phyloP scores from a whole-genome alignment of 2,329 filamentous ascomycete genomes.

The Emergomyces africanus region DNA sequence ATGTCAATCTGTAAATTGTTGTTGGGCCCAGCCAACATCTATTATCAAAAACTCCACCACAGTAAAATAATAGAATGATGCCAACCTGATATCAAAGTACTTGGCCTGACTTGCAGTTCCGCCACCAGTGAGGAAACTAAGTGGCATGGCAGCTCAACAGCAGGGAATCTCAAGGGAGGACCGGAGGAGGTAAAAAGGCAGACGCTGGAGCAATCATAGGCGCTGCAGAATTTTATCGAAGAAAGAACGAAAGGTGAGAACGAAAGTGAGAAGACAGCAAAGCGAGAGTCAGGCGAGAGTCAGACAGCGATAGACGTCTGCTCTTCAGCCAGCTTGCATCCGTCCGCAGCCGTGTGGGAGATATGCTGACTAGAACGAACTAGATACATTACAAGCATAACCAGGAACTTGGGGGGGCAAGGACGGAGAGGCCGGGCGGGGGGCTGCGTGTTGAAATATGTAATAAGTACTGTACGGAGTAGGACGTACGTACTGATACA shows the following conservation, averaged over 20 bases:
- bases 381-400: too few relatives aligned
- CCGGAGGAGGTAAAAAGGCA: neutral
- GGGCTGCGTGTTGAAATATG: too few relatives aligned
- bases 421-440: too few relatives aligned
- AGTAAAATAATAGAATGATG: neutral
- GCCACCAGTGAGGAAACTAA: slow-evolving; percentile 33
- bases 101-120: slow-evolving; percentile 34
- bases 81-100: slow-evolving; percentile 37
- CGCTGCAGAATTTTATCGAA: neutral
- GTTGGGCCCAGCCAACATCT: too few relatives aligned
- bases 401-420: too few relatives aligned
- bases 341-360: neutral
- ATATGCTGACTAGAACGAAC: too few relatives aligned
- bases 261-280: neutral
- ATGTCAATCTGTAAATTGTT: too few relatives aligned
- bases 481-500: too few relatives aligned
- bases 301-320: neutral
- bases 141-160: slow-evolving; percentile 23
- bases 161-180: too few relatives aligned
- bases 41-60: too few relatives aligned
- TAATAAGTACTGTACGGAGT: too few relatives aligned
- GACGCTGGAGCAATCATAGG: neutral
- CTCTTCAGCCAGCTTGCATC: neutral
- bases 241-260: too few relatives aligned
- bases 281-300: neutral